Evolutionary conservation across 208 protist species (phyloP).

Genomic region (Angomonas ambiguus): DNA sequence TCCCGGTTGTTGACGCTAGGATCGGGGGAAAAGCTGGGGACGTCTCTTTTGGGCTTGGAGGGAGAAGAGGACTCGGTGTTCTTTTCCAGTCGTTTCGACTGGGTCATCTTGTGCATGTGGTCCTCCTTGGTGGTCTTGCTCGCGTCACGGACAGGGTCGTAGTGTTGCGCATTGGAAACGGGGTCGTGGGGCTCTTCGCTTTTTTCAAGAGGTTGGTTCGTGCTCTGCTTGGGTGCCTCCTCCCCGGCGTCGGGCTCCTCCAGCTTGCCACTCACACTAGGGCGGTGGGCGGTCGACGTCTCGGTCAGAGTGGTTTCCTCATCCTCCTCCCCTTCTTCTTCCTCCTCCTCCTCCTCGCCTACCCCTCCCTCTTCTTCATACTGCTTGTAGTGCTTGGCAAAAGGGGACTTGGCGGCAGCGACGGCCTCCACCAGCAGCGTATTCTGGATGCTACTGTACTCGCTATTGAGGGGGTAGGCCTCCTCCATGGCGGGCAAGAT

Average conservation of each 20-base stretch:
- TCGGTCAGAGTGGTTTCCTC: conserved; percentile 11
- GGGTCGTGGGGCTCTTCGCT: conserved; percentile 18
- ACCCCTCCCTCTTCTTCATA: not conserved
- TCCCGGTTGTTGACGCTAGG: not conserved
- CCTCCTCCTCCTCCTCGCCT: not conserved
- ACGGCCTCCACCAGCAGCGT: conserved; percentile 47
- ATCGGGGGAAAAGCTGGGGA: not conserved
- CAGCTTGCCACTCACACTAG: not conserved
- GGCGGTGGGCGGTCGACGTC: not conserved
- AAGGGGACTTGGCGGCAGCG: conserved; percentile 26
- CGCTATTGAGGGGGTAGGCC: conserved; percentile 52
- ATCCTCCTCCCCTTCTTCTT: conserved; percentile 1
- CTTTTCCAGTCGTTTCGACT: conserved; percentile 22
- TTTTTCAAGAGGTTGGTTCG: conserved; percentile 6
- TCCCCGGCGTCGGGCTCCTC: conserved; percentile 17
- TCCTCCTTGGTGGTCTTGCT: conserved; percentile 20
- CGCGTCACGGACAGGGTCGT: conserved; percentile 8
- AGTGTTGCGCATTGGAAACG: conserved; percentile 7
- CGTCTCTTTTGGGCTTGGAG: conserved; percentile 11
- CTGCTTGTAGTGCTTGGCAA: conserved; percentile 25
- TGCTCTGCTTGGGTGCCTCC: conserved; percentile 4
- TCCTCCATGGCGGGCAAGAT: conserved; percentile 49
- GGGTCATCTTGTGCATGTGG: conserved; percentile 22
- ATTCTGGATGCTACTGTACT: conserved; percentile 56
- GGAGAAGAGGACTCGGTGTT: not conserved